phyloP scores from a whole-genome alignment of 495 filamentous ascomycete species.

The Podospora australis region DNA sequence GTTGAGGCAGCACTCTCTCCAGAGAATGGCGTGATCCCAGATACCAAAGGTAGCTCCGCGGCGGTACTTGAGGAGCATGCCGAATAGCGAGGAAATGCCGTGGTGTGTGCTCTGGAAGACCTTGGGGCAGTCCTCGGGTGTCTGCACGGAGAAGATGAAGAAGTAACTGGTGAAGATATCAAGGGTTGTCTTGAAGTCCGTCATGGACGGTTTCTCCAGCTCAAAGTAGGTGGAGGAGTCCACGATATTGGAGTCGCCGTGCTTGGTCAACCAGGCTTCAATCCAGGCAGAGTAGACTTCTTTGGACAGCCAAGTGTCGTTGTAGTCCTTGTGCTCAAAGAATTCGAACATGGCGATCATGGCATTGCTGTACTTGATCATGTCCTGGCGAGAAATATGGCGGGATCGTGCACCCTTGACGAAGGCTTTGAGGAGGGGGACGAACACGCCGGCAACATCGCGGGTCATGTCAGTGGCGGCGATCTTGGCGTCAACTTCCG shows the following conservation, averaged over 20 bases:
- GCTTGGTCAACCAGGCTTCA: slow-evolving; percentile 53
- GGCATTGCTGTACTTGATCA: slow-evolving; percentile 21
- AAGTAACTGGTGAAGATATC: slow-evolving; percentile 61
- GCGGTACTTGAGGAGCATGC: slow-evolving; percentile 60
- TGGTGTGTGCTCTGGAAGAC: slow-evolving; percentile 65
- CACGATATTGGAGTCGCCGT: slow-evolving; percentile 44
- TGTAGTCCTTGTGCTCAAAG: slow-evolving; percentile 45
- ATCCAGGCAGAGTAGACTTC: slow-evolving; percentile 56
- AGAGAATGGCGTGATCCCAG: slow-evolving; percentile 64
- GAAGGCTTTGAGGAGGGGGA: slow-evolving; percentile 54
- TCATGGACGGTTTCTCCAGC: slow-evolving; percentile 53
- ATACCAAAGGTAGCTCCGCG: slow-evolving; percentile 55
- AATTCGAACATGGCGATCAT: slow-evolving; percentile 21
- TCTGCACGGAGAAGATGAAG: slow-evolving; percentile 63
- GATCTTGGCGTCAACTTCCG: slow-evolving; percentile 50
- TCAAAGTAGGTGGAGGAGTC: slow-evolving; percentile 50
- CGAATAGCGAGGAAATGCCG: slow-evolving; percentile 57
- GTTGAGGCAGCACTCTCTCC: slow-evolving; percentile 55
- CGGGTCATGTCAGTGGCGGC: slow-evolving; percentile 41
- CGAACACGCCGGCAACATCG: slow-evolving; percentile 56
- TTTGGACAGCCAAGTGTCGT: slow-evolving; percentile 56
- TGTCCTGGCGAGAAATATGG: slow-evolving; percentile 11
- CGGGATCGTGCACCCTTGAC: slow-evolving; percentile 37
- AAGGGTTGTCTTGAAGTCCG: slow-evolving; percentile 49
- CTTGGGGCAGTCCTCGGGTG: slow-evolving; percentile 56